Percentiles rank a stretch among this genome's conserved stretches.
These are phyloP conservation scores for Verticillium dahliae DNA, from an alignment of 2,329 filamentous ascomycete species.

Conservation along the genomic window DNA sequence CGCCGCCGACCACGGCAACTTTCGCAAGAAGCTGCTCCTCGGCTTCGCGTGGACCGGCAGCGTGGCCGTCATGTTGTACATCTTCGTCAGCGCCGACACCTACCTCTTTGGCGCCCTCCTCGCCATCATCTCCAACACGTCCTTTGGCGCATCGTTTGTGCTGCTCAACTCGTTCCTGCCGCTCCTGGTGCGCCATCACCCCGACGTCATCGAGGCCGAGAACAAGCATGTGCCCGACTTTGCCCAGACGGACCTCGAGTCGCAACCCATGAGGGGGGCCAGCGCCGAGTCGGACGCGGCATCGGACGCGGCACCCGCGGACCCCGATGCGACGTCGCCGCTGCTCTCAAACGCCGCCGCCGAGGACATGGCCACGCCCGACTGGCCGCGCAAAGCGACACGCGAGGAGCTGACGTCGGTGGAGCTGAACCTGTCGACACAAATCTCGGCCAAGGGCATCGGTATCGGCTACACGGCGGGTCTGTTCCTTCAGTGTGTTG, in stretches of 20 bases:
- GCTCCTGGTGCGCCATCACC: slow-evolving; percentile 81
- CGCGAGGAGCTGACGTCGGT: slow-evolving; percentile 48
- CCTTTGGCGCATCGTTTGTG: slow-evolving; percentile 92
- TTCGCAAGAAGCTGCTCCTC: slow-evolving; percentile 81
- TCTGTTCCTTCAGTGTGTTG: slow-evolving; percentile 73
- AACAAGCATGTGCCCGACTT: slow-evolving; percentile 7
- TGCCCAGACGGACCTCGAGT: slow-evolving; percentile 26
- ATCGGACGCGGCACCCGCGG: slow-evolving; percentile 12
- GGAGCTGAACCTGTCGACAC: slow-evolving; percentile 77
- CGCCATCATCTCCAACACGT: slow-evolving; percentile 87
- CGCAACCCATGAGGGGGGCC: slow-evolving; percentile 26
- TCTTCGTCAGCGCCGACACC: slow-evolving; percentile 66
- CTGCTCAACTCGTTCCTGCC: slow-evolving; percentile 93
- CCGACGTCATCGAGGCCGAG: slow-evolving; percentile 30
- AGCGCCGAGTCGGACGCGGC: slow-evolving; percentile 17
- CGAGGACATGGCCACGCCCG: slow-evolving; percentile 19
- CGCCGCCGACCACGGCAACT: slow-evolving; percentile 88
- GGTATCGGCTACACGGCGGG: slow-evolving; percentile 90
- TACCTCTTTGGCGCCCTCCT: slow-evolving; percentile 79
- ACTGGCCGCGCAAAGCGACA: slow-evolving; percentile 30
- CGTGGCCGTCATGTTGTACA: slow-evolving; percentile 79
- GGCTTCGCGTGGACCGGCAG: slow-evolving; percentile 80
- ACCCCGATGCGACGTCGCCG: slow-evolving; percentile 38
- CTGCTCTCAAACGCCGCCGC: slow-evolving; percentile 30
- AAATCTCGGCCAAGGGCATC: slow-evolving; percentile 87